Evolutionary conservation across 495 filamentous ascomycete genomes (phyloP), one percentile per base, ranked within the genome.

Genomic region (Xylaria sp.): DNA sequence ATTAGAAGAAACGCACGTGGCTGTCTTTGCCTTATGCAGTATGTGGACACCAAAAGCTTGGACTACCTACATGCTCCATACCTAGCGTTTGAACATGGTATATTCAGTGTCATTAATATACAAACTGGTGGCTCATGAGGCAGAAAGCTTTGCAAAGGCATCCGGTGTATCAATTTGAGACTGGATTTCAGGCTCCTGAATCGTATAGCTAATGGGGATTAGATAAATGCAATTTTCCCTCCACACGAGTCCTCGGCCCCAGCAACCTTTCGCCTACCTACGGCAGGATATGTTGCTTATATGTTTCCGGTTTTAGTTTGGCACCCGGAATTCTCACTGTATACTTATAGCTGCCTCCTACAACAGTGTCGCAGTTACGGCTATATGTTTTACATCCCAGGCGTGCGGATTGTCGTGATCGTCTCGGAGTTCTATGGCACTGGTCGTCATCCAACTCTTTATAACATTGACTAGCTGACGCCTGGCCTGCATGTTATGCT

Each of bases 31-130:
- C 48, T 53, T 55, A 62, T 48, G 64, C 48, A 53, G 48, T 67
- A 67, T 67, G 64, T 67, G 64, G 64, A 41, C 64, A 67, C 64
- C n/a, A 55, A 19, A 53, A 55, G 33, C 43, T 53, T 29, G 4
- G 46, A 53, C 64, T 55, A 29, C 63, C 43, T 50, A 63, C 64
- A 35, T 55, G 24, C 33, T 55, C 33, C 46, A 67, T 67, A 29
- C 33, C 61, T 31, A 48, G 43, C 41, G 43, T 64, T 48, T 33
- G 29, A 53, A 41, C 19, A 41, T n/a, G 62, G 19, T 17, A 17
- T 65, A 29, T 40, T 53, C 29, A 37, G 44, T 44, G 33, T 55
- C 48, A 50, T 52, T 55, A 26, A 21, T 40, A 35, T 59, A 17
- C 55, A 21, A 26, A 11, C 14, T 59, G 55, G 37, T 59, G 17